Evolutionary conservation across 1,284 basidiomycete species (phyloP).

Genomic region (Flammula alnicola): DNA sequence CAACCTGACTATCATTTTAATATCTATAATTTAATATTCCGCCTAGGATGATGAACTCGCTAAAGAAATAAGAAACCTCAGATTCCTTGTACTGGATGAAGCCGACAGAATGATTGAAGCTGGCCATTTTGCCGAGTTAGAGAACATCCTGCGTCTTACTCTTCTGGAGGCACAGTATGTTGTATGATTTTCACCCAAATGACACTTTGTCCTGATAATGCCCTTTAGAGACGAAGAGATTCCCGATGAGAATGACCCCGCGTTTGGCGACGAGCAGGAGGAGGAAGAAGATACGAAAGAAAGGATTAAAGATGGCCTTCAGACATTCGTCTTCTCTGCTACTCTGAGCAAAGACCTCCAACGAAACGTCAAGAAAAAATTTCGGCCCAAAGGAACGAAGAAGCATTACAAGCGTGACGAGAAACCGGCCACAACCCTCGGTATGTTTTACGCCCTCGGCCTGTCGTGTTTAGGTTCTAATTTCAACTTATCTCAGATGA

Average conservation of each 20-base stretch:
- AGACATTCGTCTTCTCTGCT: conserved; percentile 97
- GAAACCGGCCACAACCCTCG: conserved; percentile 70
- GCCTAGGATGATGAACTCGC: conserved; percentile 75
- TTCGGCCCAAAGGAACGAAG: conserved; percentile 45
- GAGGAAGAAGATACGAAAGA: conserved; percentile 34
- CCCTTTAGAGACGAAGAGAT: conserved; percentile 46
- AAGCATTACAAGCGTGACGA: conserved; percentile 49
- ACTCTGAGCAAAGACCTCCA: conserved; percentile 96
- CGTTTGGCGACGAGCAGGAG: conserved; percentile 31
- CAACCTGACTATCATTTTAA: background rate
- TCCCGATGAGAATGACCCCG: conserved; percentile 29
- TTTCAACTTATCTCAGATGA: conserved; percentile 63
- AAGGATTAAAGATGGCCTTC: conserved; percentile 54
- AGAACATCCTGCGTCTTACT: conserved; percentile 91
- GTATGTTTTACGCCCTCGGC: conserved; percentile 43
- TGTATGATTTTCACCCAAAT: background rate
- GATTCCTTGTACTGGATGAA: conserved; percentile 96
- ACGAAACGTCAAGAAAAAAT: conserved; percentile 76
- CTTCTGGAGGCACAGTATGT: conserved; percentile 65
- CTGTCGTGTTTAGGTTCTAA: background rate
- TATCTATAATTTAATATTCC: conserved; percentile 3
- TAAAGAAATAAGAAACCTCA: conserved; percentile 63
- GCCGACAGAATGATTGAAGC: conserved; percentile 98
- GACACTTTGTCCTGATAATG: background rate
- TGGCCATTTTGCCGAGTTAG: conserved; percentile 96